A percentile compares a stretch with the other conserved stretches of the same genome.
Evolutionary conservation across 2,329 filamentous ascomycete genomes (phyloP).

Genomic region (Fonsecaea multimorphosa): DNA sequence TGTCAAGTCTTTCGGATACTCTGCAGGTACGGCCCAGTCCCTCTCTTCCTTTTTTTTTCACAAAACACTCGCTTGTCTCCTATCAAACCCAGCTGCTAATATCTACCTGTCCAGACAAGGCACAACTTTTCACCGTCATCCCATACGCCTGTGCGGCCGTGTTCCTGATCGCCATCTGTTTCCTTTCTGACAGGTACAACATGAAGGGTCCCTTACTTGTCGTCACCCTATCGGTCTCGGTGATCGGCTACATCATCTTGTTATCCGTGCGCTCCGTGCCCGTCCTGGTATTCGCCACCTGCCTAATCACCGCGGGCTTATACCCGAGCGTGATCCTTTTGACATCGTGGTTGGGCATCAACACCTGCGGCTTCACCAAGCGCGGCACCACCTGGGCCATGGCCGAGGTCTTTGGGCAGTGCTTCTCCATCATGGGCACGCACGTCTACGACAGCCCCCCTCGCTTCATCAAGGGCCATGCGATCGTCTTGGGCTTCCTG

Average conservation of each 20-base stretch:
- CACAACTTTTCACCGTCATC: conserved; percentile 26
- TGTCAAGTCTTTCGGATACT: conserved; percentile 24
- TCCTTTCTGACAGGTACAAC: conserved; percentile 18
- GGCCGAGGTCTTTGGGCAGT: conserved; percentile 26
- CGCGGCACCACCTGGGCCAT: conserved; percentile 27
- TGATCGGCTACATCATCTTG: conserved; percentile 24
- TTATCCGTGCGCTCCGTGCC: background rate
- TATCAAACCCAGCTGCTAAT: too few species aligned
- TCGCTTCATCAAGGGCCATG: conserved; percentile 31
- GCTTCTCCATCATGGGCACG: conserved; percentile 27
- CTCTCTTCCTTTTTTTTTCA: background rate
- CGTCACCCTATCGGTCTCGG: background rate
- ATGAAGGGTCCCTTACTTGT: conserved; percentile 17
- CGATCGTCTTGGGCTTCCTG: conserved; percentile 27
- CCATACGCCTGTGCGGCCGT: conserved; percentile 24
- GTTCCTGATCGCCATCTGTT: background rate
- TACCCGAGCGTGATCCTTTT: conserved; percentile 28
- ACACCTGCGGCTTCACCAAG: conserved; percentile 28
- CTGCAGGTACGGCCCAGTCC: conserved; percentile 13
- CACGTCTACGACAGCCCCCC: conserved; percentile 24
- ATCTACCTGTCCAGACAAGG: conserved; percentile 7
- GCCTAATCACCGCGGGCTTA: conserved; percentile 24
- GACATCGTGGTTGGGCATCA: conserved; percentile 22
- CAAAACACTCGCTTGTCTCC: too few species aligned
- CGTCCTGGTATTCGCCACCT: conserved; percentile 22